These are phyloP conservation scores for Asterionellopsis glacialis DNA, from an alignment of 108 stramenopile genomes.

Conservation along the genomic window DNA sequence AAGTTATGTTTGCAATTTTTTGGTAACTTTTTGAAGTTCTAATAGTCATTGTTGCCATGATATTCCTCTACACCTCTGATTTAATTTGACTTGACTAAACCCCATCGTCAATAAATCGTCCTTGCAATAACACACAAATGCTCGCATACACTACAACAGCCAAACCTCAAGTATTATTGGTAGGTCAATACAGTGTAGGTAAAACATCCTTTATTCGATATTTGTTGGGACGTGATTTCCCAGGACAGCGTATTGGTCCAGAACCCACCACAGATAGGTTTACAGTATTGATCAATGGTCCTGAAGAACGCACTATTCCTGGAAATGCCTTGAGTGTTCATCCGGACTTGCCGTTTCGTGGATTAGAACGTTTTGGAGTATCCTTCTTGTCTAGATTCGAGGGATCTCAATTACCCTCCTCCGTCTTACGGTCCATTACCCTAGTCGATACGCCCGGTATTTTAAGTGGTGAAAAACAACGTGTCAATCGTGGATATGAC, in stretches of 20 bases:
- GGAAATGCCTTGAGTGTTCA: conserved; percentile 98
- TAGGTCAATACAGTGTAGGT: conserved; percentile 97
- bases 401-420: conserved; percentile 83
- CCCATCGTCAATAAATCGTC: no score
- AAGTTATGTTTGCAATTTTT: not conserved
- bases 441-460: conserved; percentile 98
- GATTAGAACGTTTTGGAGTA: conserved; percentile 92
- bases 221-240: conserved; percentile 83
- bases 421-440: conserved; percentile 84
- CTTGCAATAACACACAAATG: no score
- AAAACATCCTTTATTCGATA: conserved; percentile 91
- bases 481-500: conserved; percentile 90
- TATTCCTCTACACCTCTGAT: no score
- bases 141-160: conserved; percentile 26
- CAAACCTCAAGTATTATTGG: conserved; percentile 95
- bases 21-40: not conserved
- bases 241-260: conserved; percentile 93
- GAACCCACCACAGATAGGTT: conserved; percentile 99
- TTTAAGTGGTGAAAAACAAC: conserved; percentile 96
- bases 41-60: not conserved
- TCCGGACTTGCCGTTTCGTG: conserved; percentile 93
- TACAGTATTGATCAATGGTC: conserved; percentile 92
- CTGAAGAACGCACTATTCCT: conserved; percentile 94
- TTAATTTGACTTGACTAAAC: no score
- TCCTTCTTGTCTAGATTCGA: conserved; percentile 95